Conservation (phyloP, 2,329 filamentous ascomycete genomes). For the Corinectria fuckeliana region DNA sequence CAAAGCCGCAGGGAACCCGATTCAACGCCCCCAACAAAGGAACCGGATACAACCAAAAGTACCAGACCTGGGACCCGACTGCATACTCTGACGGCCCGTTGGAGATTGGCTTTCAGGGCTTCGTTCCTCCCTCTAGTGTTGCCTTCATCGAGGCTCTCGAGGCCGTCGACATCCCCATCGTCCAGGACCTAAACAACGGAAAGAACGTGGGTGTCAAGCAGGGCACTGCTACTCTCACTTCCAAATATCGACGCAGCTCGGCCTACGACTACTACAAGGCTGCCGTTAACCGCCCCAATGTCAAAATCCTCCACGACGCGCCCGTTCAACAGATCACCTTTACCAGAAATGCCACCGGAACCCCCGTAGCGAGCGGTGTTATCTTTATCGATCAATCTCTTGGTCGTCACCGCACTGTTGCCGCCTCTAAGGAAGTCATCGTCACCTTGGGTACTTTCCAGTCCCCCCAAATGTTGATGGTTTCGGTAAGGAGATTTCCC, state of each 20-base stretch:
- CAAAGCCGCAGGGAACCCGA: conserved; percentile 11
- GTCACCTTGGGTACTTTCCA: conserved; percentile 14
- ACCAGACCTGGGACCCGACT: conserved; percentile 36
- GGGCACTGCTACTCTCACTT: conserved; percentile 34
- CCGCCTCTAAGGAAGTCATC: conserved; percentile 11
- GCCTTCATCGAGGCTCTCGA: conserved; percentile 37
- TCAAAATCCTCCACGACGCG: conserved; percentile 36
- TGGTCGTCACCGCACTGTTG: conserved; percentile 23
- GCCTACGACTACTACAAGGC: conserved; percentile 37
- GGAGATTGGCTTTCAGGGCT: conserved; percentile 35
- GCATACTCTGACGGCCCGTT: conserved; percentile 37
- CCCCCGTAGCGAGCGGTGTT: conserved; percentile 31
- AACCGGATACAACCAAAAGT: conserved; percentile 34
- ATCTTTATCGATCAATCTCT: conserved; percentile 36
- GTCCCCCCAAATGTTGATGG: conserved; percentile 13
- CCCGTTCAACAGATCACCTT: conserved; percentile 20
- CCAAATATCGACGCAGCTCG: conserved; percentile 33
- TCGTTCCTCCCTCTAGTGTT: conserved; percentile 38
- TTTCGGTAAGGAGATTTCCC: background rate
- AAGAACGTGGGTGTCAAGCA: conserved; percentile 40
- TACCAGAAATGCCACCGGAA: conserved; percentile 8
- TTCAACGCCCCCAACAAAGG: conserved; percentile 32
- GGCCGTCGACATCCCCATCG: conserved; percentile 30
- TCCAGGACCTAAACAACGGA: conserved; percentile 36
- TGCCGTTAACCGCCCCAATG: conserved; percentile 26